Evolutionary conservation across 2,329 filamentous ascomycete genomes (phyloP), one percentile per base, ranked within the genome.

Genomic region (Exophiala sideris): DNA sequence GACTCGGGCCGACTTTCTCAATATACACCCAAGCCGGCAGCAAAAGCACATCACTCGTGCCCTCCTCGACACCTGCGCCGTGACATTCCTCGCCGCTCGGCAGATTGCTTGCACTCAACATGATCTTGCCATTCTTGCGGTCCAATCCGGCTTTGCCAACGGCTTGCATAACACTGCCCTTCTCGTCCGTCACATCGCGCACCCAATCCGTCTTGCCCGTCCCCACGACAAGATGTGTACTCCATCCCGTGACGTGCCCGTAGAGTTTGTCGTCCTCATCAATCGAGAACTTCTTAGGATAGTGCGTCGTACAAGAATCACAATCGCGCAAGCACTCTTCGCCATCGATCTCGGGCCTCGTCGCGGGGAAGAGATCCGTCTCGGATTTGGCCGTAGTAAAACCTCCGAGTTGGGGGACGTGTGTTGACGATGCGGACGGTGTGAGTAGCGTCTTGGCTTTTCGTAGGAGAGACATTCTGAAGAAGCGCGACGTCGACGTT

Each of bases 141-240:
- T 62, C 55, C 12, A 75, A 66, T 1, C 70, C 72, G 14, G 70
- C 69, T 52, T 72, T 73, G 38, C 73, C 80, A 63, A 91, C 80
- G 1, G 87, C 88, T 74, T 90, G 78, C 88, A 92, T 92, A 32
- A 92, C 80, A 67, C 86, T 90, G 5, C 87, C 88, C 71, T 88
- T 86, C 76, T 97, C 94, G 67, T 97, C 88, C 52, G 82, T 84
- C 42, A 96, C 89, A 74, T 95, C 87, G 56, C 89, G 76, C 67
- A 92, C 87, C 94, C 94, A 99, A 72, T 99, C 94, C 21, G 86
- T 81, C 81, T 96, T 96, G 57, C 91, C 89, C n/a, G 94, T 99
- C 20, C 90, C 94, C 12, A 97, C 90, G 32, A 99, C 76, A 58
- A 96, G 69, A 72, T 99, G 94, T 16, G 91, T 94, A 66, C 83